A percentile compares a stretch with the other conserved stretches of the same genome.
Evolutionary conservation across 345 rosid genomes (phyloP).

Genomic region (Ceriops decandra): DNA sequence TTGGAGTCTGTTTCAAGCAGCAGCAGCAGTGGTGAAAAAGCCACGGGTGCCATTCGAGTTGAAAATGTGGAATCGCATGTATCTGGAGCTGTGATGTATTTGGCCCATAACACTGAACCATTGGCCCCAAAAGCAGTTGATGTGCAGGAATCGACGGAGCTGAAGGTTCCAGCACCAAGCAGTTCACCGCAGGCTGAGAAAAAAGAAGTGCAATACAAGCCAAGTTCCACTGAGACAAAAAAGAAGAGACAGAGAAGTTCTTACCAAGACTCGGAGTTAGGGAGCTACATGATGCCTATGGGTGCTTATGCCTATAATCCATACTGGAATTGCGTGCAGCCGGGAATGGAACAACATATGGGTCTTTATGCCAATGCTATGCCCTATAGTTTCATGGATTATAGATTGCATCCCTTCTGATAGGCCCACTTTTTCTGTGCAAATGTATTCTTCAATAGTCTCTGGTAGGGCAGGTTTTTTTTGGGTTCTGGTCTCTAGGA

Average conservation of each 20-base stretch:
- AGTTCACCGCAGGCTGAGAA: slow-evolving; percentile 28
- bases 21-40: slow-evolving; percentile 66
- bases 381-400: slow-evolving; percentile 49
- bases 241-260: slow-evolving; percentile 76
- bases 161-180: slow-evolving; percentile 63
- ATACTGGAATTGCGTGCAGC: slow-evolving; percentile 74
- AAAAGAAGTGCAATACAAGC: slow-evolving; percentile 28
- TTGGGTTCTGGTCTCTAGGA: too few relatives aligned
- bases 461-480: too few relatives aligned
- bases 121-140: too few relatives aligned
- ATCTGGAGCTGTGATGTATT: slow-evolving; percentile 35
- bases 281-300: slow-evolving; percentile 75
- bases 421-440: slow-evolving; percentile 18
- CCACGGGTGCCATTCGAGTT: slow-evolving; percentile 74
- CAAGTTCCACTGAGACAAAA: slow-evolving; percentile 53
- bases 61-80: slow-evolving; percentile 66
- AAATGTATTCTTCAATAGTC: too few relatives aligned
- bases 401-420: slow-evolving; percentile 42
- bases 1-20: slow-evolving; percentile 60
- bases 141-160: slow-evolving; percentile 58
- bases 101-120: too few relatives aligned
- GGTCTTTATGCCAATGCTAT: slow-evolving; percentile 46
- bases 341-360: slow-evolving; percentile 58
- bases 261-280: slow-evolving; percentile 37
- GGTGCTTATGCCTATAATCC: slow-evolving; percentile 65